Evolutionary conservation across 176 grass and related monocot genomes (phyloP).

Genomic region (Bothriochloa decipiens): DNA sequence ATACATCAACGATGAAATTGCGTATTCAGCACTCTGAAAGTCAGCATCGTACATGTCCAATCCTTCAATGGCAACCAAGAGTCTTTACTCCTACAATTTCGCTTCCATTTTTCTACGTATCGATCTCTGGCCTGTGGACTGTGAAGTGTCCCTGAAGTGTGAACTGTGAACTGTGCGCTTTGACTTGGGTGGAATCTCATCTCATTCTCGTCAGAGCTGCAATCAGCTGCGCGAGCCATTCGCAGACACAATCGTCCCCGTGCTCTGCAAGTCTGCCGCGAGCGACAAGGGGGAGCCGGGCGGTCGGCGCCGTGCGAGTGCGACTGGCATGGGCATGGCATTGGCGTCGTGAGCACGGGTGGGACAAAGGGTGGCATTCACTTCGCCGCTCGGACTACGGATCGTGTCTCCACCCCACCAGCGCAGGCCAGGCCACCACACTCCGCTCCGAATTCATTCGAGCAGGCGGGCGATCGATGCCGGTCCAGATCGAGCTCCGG

Average conservation of each 20-base stretch:
- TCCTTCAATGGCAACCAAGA: background rate
- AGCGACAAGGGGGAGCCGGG: background rate
- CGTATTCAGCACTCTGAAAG: background rate
- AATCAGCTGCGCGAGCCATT: background rate
- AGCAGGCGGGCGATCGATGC: background rate
- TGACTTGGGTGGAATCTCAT: constrained; percentile 14
- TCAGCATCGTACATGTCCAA: no score
- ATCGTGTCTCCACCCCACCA: background rate
- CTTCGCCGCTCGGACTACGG: constrained; percentile 6
- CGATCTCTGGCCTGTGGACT: background rate
- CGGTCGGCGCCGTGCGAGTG: background rate
- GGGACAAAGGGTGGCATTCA: background rate
- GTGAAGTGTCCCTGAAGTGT: background rate
- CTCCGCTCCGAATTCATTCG: background rate
- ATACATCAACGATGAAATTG: background rate
- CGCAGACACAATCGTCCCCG: background rate
- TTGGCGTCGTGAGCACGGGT: background rate
- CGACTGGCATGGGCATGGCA: background rate
- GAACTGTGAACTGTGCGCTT: background rate
- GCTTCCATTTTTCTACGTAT: background rate
- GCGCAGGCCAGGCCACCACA: background rate
- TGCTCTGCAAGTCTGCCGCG: background rate
- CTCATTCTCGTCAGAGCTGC: background rate
- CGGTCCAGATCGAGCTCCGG: background rate
- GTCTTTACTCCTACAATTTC: background rate